Percentiles rank a stretch among this genome's conserved stretches.
phyloP scores from a whole-genome alignment of 257 asterid genomes.

The Linderniella brevidens region DNA sequence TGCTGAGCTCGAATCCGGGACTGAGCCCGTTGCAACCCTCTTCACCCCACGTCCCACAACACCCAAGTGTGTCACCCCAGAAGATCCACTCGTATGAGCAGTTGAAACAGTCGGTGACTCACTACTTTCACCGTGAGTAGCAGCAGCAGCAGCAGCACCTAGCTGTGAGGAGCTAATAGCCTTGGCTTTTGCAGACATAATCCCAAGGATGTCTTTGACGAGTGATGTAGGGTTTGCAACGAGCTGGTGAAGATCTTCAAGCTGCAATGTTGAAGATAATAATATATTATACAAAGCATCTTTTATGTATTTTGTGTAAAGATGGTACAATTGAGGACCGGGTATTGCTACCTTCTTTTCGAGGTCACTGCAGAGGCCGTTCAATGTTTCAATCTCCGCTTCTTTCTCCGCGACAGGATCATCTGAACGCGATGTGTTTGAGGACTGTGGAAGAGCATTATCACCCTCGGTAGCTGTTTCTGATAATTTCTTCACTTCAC shows the following conservation, averaged over 20 bases:
- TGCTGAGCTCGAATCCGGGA: conserved; percentile 16
- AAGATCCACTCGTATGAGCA: conserved; percentile 28
- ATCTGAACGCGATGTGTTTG: conserved; percentile 18
- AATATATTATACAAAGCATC: too few species aligned
- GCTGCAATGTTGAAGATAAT: conserved; percentile 15
- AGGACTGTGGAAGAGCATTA: conserved; percentile 18
- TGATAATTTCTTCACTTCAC: conserved; percentile 16
- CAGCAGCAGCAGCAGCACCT: conserved; percentile 18
- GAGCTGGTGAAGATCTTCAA: conserved; percentile 56
- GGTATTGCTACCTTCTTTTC: conserved; percentile 23
- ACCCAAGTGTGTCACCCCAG: conserved; percentile 42
- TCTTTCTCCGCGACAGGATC: conserved; percentile 19
- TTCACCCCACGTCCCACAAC: conserved; percentile 67
- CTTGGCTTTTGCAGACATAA: conserved; percentile 25
- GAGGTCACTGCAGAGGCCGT: conserved; percentile 30
- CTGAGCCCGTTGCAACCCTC: conserved; percentile 29
- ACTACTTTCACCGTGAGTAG: conserved; percentile 12
- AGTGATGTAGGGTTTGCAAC: conserved; percentile 32
- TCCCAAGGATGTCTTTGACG: conserved; percentile 26
- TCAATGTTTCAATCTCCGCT: conserved; percentile 37
- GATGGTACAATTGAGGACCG: neutral
- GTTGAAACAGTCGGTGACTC: conserved; percentile 41
- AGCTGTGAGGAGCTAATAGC: conserved; percentile 28
- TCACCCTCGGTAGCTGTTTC: conserved; percentile 13
- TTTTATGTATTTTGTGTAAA: too few species aligned